Conservation (phyloP, 306 rosid species). For the Cucurbita pepo region DNA sequence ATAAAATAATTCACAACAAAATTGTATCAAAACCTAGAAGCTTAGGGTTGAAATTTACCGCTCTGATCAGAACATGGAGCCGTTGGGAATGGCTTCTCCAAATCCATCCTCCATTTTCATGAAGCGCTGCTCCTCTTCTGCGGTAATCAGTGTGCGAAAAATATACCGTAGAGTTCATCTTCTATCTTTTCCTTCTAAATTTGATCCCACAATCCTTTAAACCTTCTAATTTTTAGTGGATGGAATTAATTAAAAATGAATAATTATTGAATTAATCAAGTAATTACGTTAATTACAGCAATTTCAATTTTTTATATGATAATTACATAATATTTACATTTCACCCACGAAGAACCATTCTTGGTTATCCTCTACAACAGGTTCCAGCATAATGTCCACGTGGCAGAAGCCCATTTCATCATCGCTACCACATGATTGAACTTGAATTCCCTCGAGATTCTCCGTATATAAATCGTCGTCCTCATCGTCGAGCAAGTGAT, state of each 20-base stretch:
- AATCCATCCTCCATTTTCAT: not conserved
- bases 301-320: too few species aligned
- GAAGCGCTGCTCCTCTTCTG: not conserved
- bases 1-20: not conserved
- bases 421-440: not conserved
- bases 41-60: not conserved
- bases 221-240: too few species aligned
- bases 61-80: not conserved
- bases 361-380: conserved; percentile 22
- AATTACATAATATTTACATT: not conserved
- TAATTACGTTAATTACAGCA: too few species aligned
- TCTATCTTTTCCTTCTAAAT: too few species aligned
- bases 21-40: not conserved
- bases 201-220: too few species aligned
- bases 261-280: too few species aligned
- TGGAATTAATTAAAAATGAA: too few species aligned
- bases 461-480: not conserved
- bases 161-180: too few species aligned
- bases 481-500: conserved; percentile 12
- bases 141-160: not conserved
- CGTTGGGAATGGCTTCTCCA: not conserved
- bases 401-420: conserved; percentile 19
- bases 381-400: conserved; percentile 16
- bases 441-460: not conserved
- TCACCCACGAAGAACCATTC: conserved; percentile 40